Conservation (phyloP, 257 asterid species). For the Penstemon newberryi region DNA sequence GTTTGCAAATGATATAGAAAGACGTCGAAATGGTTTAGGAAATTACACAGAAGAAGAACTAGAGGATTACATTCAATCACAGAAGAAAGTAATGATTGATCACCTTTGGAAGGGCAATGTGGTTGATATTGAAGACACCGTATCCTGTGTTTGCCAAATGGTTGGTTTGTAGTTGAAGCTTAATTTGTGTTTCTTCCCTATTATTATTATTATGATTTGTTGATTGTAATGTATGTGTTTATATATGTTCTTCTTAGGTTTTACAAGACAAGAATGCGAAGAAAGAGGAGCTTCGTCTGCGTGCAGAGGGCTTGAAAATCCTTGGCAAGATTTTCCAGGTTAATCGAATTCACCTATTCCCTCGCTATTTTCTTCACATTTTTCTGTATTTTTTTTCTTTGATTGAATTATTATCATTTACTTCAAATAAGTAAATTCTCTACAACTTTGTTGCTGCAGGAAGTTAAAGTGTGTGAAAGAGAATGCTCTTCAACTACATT, state of each 20-base stretch:
- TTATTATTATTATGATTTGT: constrained; percentile 10
- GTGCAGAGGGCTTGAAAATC: constrained; percentile 95
- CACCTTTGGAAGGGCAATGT: constrained; percentile 99
- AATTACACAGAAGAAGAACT: no score
- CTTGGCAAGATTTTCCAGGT: constrained; percentile 94
- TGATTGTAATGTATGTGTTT: constrained; percentile 2
- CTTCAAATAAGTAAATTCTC: constrained; percentile 16
- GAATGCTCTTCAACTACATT: no score
- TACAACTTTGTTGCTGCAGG: no score
- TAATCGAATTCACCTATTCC: constrained; percentile 12
- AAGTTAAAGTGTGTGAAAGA: no score
- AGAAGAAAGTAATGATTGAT: constrained; percentile 33
- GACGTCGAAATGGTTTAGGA: no score
- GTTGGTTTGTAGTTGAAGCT: constrained; percentile 40
- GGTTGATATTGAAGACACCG: constrained; percentile 94
- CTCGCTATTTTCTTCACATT: constrained; percentile 1
- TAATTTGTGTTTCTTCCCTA: neutral
- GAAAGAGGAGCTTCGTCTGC: constrained; percentile 89
- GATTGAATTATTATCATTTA: constrained; percentile 10
- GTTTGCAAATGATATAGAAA: no score
- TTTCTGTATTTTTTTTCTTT: no score
- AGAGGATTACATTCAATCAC: no score
- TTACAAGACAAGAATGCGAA: constrained; percentile 75
- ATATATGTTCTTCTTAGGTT: constrained; percentile 46
- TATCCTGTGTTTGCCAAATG: constrained; percentile 96